phyloP scores from a whole-genome alignment of 768 basidiomycete species.

The Holtermanniella nyarrowii region DNA sequence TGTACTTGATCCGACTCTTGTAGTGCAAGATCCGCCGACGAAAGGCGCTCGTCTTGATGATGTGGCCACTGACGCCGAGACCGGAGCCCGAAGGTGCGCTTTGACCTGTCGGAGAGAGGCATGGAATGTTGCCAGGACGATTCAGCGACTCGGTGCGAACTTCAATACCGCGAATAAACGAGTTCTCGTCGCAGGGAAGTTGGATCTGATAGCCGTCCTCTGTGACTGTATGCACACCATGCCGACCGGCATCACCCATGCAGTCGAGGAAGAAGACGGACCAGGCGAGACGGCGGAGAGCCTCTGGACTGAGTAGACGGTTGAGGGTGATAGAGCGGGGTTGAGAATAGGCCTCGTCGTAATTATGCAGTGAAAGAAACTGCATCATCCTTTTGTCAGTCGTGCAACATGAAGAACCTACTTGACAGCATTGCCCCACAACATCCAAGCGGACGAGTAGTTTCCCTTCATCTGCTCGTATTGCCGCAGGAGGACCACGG shows the following conservation, averaged over 20 bases:
- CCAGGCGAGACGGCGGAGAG: constrained; percentile 15
- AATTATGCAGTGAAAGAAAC: constrained; percentile 11
- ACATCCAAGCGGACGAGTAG: constrained; percentile 6
- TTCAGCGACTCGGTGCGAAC: constrained; percentile 1
- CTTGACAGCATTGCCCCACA: constrained; percentile 15
- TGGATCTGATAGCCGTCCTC: constrained; percentile 11
- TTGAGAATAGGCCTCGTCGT: constrained; percentile 10
- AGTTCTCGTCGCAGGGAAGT: constrained; percentile 12
- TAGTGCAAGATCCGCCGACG: constrained; percentile 6
- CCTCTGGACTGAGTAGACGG: constrained; percentile 10
- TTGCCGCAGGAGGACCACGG: constrained; percentile 4
- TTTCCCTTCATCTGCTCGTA: constrained; percentile 10
- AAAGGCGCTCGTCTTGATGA: constrained; percentile 2
- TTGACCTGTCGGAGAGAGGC: background rate
- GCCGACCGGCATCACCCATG: constrained; percentile 7
- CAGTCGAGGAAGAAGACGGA: constrained; percentile 13
- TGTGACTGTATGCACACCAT: constrained; percentile 9
- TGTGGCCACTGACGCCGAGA: constrained; percentile 1
- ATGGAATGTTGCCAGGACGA: background rate
- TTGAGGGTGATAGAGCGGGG: background rate
- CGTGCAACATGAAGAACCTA: constrained; percentile 1
- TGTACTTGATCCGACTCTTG: constrained; percentile 1
- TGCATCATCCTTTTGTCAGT: constrained; percentile 16
- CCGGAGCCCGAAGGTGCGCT: background rate
- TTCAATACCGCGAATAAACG: constrained; percentile 3